Evolutionary conservation across 352 stramenopile genomes (phyloP).

Genomic region (Globisporangium nodosum): DNA sequence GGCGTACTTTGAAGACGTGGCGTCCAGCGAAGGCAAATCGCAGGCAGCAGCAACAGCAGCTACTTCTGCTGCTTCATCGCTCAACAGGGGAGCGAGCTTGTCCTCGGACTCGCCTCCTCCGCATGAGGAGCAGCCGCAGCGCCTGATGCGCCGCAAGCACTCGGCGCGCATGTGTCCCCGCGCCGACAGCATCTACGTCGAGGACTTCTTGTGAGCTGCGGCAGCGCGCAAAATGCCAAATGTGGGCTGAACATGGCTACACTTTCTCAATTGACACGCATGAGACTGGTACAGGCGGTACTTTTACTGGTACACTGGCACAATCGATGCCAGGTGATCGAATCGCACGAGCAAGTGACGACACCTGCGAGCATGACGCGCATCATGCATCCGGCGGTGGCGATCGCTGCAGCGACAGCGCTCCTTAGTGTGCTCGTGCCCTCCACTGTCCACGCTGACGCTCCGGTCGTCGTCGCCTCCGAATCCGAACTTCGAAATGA

Average conservation of each 20-base stretch:
- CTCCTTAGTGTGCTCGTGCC: too few species aligned
- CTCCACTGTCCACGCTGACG: neutral
- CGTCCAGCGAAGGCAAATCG: conserved; percentile 5
- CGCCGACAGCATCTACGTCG: conserved; percentile 35
- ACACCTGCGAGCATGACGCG: too few species aligned
- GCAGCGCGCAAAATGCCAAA: neutral
- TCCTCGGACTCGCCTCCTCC: conserved; percentile 1
- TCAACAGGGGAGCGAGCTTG: neutral
- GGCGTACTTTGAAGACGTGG: conserved; percentile 40
- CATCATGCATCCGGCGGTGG: neutral
- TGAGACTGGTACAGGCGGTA: neutral
- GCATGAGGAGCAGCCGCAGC: conserved; percentile 8
- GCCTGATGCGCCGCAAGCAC: conserved; percentile 12
- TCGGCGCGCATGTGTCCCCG: conserved; percentile 24
- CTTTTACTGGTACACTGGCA: too few species aligned
- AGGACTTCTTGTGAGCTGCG: conserved; percentile 30
- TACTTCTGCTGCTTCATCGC: neutral
- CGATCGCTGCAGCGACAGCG: neutral
- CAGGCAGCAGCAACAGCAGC: neutral
- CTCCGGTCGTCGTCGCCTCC: neutral
- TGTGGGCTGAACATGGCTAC: neutral
- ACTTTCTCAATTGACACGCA: neutral
- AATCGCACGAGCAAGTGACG: too few species aligned
- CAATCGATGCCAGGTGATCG: too few species aligned
- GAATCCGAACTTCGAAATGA: neutral